These are phyloP conservation scores for Hygrophoropsis aurantiaca DNA, from an alignment of 768 basidiomycete genomes.

Conservation along the genomic window DNA sequence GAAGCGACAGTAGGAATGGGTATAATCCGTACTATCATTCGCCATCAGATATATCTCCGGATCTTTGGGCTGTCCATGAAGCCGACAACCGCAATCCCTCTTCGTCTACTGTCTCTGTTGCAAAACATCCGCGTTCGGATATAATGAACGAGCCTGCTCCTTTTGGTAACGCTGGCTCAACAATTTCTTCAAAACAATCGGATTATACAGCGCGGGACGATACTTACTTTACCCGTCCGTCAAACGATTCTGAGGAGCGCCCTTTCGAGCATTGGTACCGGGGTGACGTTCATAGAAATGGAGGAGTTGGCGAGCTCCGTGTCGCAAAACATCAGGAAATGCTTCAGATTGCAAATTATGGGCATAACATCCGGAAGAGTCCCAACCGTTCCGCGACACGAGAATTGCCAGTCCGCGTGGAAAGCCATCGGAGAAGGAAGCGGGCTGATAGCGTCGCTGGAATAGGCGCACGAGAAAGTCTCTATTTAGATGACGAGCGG, in stretches of 20 bases:
- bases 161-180: slow-evolving; percentile 43
- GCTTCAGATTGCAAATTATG: slow-evolving; percentile 86
- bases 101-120: slow-evolving; percentile 31
- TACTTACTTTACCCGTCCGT: slow-evolving; percentile 41
- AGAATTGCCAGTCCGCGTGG: slow-evolving; percentile 20
- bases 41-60: slow-evolving; percentile 28
- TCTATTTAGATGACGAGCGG: slow-evolving; percentile 66
- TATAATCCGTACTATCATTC: slow-evolving; percentile 20
- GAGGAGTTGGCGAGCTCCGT: slow-evolving; percentile 82
- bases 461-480: slow-evolving; percentile 55
- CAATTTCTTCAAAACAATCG: slow-evolving; percentile 35
- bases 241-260: slow-evolving; percentile 75
- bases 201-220: slow-evolving; percentile 35
- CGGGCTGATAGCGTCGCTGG: slow-evolving; percentile 69
- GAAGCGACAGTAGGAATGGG: slow-evolving; percentile 38
- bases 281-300: slow-evolving; percentile 82
- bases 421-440: slow-evolving; percentile 40
- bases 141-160: slow-evolving; percentile 67
- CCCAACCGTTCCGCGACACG: slow-evolving; percentile 24
- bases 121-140: slow-evolving; percentile 42
- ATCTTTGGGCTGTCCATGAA: slow-evolving; percentile 30
- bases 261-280: slow-evolving; percentile 92
- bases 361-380: slow-evolving; percentile 53
- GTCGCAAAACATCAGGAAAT: slow-evolving; percentile 78
- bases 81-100: slow-evolving; percentile 29